Conservation (phyloP, 2,329 filamentous ascomycete genomes). For the Fusarium tricinctum region DNA sequence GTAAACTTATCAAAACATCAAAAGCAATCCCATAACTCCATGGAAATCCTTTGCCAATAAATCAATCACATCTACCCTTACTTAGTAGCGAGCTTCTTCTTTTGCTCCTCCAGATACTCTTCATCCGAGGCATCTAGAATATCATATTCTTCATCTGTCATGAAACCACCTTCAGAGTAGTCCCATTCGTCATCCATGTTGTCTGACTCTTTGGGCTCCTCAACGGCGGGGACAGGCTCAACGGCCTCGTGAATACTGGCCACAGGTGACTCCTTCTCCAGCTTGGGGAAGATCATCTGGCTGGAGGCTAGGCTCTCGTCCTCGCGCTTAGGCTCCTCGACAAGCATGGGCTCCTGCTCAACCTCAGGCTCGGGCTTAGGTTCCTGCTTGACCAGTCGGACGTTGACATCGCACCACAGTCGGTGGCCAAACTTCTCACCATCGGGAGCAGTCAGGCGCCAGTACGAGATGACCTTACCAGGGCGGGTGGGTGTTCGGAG, state of each 20-base stretch:
- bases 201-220: slow-evolving; percentile 64
- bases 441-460: slow-evolving; percentile 87
- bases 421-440: slow-evolving; percentile 91
- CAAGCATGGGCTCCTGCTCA: slow-evolving; percentile 39
- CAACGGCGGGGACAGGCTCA: slow-evolving; percentile 68
- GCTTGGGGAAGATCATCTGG: slow-evolving; percentile 96
- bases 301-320: slow-evolving; percentile 51
- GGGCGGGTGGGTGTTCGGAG: slow-evolving; percentile 83
- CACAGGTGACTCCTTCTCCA: slow-evolving; percentile 92
- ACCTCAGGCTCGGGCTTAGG: slow-evolving; percentile 44
- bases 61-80: slow-evolving; percentile 46
- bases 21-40: slow-evolving; percentile 43
- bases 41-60: slow-evolving; percentile 32
- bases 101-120: slow-evolving; percentile 75
- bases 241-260: slow-evolving; percentile 80
- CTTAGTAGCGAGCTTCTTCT: slow-evolving; percentile 58
- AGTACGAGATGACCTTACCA: slow-evolving; percentile 92
- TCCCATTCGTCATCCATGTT: slow-evolving; percentile 73
- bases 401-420: slow-evolving; percentile 92
- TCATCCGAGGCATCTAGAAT: slow-evolving; percentile 95
- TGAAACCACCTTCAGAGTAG: slow-evolving; percentile 79
- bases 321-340: slow-evolving; percentile 51
- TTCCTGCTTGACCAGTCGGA: slow-evolving; percentile 63
- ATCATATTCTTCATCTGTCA: slow-evolving; percentile 98
- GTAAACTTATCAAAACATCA: slow-evolving; percentile 17